Evolutionary conservation across 768 basidiomycete genomes (phyloP), one percentile per base, ranked within the genome.

Genomic region (Mycena crocata): DNA sequence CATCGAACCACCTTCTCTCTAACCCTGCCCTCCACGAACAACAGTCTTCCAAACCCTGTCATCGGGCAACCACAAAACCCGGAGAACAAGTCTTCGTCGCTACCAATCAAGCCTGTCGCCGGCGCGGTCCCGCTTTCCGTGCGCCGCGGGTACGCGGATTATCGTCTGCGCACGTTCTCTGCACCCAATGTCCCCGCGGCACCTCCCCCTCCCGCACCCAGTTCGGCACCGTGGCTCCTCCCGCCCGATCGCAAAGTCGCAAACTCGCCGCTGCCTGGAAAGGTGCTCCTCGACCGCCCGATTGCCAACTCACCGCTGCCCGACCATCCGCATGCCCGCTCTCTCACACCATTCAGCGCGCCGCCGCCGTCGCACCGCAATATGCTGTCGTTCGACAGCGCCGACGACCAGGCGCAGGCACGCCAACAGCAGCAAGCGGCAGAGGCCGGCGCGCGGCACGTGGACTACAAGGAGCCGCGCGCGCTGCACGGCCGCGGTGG

Each of bases 381-480:
- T 32, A 56, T 40, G 4, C 59, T 28, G 14, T 62, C 61, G 21
- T 1, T 57, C 59, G 64, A 57, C 24, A 48, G 58, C 40, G 51
- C 31, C 31, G 40, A 50, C 6, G 26, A 26, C 12, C 39, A n/a
- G n/a, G n/a, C n/a, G n/a, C n/a, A n/a, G n/a, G n/a, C n/a, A 39
- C 34, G 24, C 14, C 5, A 26, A 21, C 15, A 17, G 49, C 14
- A 55, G 23, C 57, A 12, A 8, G 50, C 62, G 39, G 21, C n/a
- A 24, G 35, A 74, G 24, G 82, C 76, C 35, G 35, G 9, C 35
- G 35, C 35, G 15, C 35, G 35, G 15, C 35, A 15, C 17, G 79
- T 87, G 70, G 87, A 91, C 67, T 91, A 89, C 73, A 86, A 87
- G 71, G 80, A 84, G 56, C 93, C 93, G 21, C 82, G 93, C 37